These are phyloP conservation scores for Diplodia mutila DNA, from an alignment of 2,329 filamentous ascomycete species.

Conservation along the genomic window DNA sequence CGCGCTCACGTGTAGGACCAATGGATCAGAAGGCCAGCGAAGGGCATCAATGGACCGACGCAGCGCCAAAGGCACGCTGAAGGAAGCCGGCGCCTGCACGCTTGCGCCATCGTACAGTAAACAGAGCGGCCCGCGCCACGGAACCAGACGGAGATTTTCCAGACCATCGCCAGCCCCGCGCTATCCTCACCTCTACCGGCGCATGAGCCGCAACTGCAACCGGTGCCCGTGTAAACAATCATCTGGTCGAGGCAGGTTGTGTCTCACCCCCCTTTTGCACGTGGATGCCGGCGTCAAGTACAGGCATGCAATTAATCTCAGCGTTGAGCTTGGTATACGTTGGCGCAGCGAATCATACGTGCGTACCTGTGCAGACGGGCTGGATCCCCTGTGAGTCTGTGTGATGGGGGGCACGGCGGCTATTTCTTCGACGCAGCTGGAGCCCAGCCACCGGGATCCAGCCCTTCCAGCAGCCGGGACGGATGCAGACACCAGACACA, in stretches of 20 bases:
- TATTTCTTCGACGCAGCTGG: not conserved
- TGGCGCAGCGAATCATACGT: not conserved
- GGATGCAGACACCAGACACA: not conserved
- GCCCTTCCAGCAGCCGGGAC: not conserved
- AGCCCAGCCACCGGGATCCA: conserved; percentile 9
- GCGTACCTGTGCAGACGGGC: not conserved
- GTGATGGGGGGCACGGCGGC: not conserved
- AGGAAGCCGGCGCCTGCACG: not conserved
- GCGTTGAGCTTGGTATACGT: not conserved
- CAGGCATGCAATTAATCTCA: not conserved
- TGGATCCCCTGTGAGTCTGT: not conserved
- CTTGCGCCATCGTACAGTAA: not conserved
- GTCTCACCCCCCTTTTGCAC: not conserved
- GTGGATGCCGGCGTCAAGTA: not conserved
- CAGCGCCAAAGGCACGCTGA: conserved; percentile 1
- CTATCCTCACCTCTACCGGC: not conserved
- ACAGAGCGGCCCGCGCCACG: not conserved
- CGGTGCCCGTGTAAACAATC: not conserved
- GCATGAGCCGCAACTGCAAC: too few relatives aligned
- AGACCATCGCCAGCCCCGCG: not conserved
- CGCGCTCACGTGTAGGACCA: not conserved
- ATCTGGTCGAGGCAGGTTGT: not conserved
- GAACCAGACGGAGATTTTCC: conserved; percentile 1
- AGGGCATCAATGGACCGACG: not conserved
- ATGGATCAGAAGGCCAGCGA: not conserved